Evolutionary conservation across 805 yeast species (phyloP), one percentile per base, ranked within the genome.

Genomic region (Lipomyces yamadae): DNA sequence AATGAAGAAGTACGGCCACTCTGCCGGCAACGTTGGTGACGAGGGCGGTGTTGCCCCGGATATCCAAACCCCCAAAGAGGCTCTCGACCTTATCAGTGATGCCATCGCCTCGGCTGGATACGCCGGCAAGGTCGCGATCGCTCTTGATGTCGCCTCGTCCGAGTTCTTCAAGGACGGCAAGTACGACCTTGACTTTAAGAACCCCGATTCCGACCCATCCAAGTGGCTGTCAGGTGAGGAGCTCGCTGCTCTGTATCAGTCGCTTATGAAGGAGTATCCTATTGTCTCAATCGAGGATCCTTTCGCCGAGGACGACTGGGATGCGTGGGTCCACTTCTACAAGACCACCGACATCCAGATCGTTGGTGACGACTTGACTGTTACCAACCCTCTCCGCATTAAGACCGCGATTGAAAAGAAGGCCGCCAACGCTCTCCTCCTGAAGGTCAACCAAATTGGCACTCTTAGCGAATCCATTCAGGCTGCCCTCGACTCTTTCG

Each of bases 21-120:
- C 96, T 72, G 99, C 99, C 78, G 98, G 97, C 84, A 94, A 94
- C 85, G 99, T 94, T 80, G 99, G 99, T 88, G 99, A 94, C 83
- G 99, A 94, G 87, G 99, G 99, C 90, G 99, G 99, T 88, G 97
- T 94, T 85, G 99, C 99, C 78, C 99, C 99, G 83, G 91, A 92
- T 83, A 88, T 95, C 75, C 86, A 89, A 74, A 87, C 97, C 76
- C 94, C 99, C 80, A 91, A 87, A 82, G 98, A 94, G 88, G 99
- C 98, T 76, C 85, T 94, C 74, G 98, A 95, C 85, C 88, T 94
- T 81, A 92, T 94, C 81, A 85, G 87, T 76, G 89, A 82, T 74
- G 92, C 99, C 79, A 94, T 95, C 81, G 91, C 88, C 80, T 81
- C 83, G 75, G 97, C 99, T 76, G 99, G 99, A 79, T 93, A 94